A percentile compares a stretch with the other conserved stretches of the same genome.
Evolutionary conservation across 2,329 filamentous ascomycete species (phyloP).

Genomic region (Alternaria arbusti): DNA sequence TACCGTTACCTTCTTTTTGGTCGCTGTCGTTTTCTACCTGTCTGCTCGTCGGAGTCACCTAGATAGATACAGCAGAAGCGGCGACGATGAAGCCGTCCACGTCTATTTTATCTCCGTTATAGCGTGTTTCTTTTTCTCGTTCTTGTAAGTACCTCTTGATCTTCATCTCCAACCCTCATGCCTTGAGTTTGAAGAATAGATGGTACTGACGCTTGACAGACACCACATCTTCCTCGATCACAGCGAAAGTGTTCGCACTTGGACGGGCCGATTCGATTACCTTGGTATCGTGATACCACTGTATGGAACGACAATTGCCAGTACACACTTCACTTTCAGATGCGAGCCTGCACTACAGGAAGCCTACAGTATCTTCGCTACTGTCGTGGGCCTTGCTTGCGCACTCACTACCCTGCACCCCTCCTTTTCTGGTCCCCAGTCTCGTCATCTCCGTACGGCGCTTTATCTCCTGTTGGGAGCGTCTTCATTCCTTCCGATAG

Average conservation of each 20-base stretch:
- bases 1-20: not conserved
- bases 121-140: slow-evolving; percentile 13
- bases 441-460: slow-evolving; percentile 49
- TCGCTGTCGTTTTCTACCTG: not conserved
- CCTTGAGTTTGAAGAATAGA: not conserved
- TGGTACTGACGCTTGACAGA: slow-evolving; percentile 45
- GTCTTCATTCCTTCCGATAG: slow-evolving; percentile 51
- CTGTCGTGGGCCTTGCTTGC: slow-evolving; percentile 33
- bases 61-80: not conserved
- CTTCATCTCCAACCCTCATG: not conserved
- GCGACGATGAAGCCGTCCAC: slow-evolving; percentile 4
- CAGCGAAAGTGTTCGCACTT: slow-evolving; percentile 72
- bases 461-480: slow-evolving; percentile 53
- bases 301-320: slow-evolving; percentile 84
- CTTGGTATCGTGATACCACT: slow-evolving; percentile 74
- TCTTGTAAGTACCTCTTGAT: slow-evolving; percentile 39
- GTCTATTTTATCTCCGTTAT: slow-evolving; percentile 9
- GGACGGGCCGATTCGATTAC: slow-evolving; percentile 90
- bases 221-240: slow-evolving; percentile 86
- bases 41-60: no score
- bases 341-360: slow-evolving; percentile 41
- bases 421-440: slow-evolving; percentile 28
- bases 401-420: slow-evolving; percentile 46
- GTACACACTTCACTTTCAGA: slow-evolving; percentile 63
- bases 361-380: slow-evolving; percentile 47